Evolutionary conservation across 495 filamentous ascomycete species (phyloP), one percentile per base, ranked within the genome.

Genomic region (Staphylotrichum tortipilum): DNA sequence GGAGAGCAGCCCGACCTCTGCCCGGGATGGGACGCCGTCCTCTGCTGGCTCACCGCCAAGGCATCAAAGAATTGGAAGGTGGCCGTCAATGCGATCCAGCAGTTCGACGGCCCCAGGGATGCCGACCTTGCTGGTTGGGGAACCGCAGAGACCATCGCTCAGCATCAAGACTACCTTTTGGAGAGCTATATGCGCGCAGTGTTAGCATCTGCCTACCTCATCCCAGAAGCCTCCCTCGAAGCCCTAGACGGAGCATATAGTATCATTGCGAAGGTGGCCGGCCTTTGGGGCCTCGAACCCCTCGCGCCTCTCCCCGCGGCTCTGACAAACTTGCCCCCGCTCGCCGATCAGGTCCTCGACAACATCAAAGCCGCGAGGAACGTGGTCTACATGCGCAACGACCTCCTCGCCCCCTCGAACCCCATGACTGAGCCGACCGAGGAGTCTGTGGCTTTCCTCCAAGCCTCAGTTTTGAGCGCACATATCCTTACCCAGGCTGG

Each of bases 31-130:
- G 78, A 89, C 49, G 73, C 78, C 51, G 80, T 90, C 10, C 85
- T 91, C 49, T 71, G 82, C 50, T 95, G 89, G 89, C 69, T 95
- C n/a, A 68, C 55, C 4, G 44, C 44, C 1, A 68, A 73, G 38
- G 71, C 88, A 7, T 74, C 76, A 6, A 80, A 75, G 24, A 81
- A 80, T 8, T 76, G 70, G 68, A 68, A 61, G 33, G 68, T 74
- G 47, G 80, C 80, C 24, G 77, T 84, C 3, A 71, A 67, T 43
- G 82, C 79, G 9, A 74, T 89, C 51, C 71, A 76, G 39, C 77
- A 85, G 44, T 96, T 89, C 89, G 78, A 83, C 57, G 89, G 89
- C 0, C 88, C 89, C 3, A 69, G 69, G 40, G 88, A 94, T 68
- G 73, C 87, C 19, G 89, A 94, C 57, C 61, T 89, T 35, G 88